A percentile compares a stretch with the other conserved stretches of the same genome.
phyloP scores from a whole-genome alignment of 805 yeast species.

The Zygotorulaspora sp. region DNA sequence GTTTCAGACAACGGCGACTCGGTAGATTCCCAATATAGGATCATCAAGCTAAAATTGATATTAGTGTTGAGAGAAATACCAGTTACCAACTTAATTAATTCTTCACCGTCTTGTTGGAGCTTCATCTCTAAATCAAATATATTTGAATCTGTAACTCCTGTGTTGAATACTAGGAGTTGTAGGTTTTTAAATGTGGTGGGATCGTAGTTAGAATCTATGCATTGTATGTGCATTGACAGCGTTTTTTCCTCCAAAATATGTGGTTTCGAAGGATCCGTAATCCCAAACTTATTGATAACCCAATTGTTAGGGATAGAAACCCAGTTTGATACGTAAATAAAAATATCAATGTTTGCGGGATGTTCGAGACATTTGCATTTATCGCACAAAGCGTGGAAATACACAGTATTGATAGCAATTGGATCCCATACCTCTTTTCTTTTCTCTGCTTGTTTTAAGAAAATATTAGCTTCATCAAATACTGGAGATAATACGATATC shows the following conservation, averaged over 20 bases:
- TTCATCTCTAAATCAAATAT: constrained; percentile 36
- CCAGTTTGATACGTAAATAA: constrained; percentile 27
- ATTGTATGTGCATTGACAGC: constrained; percentile 19
- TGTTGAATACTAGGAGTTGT: constrained; percentile 37
- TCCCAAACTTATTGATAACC: constrained; percentile 34
- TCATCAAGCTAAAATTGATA: constrained; percentile 32
- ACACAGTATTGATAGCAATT: constrained; percentile 37
- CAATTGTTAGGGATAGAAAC: constrained; percentile 33
- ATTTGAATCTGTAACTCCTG: constrained; percentile 35
- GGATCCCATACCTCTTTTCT: constrained; percentile 47
- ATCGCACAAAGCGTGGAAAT: constrained; percentile 24
- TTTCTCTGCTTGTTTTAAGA: constrained; percentile 33
- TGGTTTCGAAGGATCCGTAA: constrained; percentile 9
- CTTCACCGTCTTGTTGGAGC: constrained; percentile 34
- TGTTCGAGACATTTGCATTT: constrained; percentile 4
- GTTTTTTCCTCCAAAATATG: constrained; percentile 3
- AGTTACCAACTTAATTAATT: constrained; percentile 34
- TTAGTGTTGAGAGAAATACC: constrained; percentile 36
- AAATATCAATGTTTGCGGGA: constrained; percentile 12
- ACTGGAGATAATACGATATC: constrained; percentile 23
- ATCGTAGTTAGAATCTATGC: constrained; percentile 24
- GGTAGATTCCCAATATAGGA: constrained; percentile 41
- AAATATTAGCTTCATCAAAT: constrained; percentile 29
- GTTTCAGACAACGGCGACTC: constrained; percentile 23
- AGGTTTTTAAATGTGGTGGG: constrained; percentile 28